phyloP scores from a whole-genome alignment of 768 basidiomycete species.

The Calocybe gangraenosa region DNA sequence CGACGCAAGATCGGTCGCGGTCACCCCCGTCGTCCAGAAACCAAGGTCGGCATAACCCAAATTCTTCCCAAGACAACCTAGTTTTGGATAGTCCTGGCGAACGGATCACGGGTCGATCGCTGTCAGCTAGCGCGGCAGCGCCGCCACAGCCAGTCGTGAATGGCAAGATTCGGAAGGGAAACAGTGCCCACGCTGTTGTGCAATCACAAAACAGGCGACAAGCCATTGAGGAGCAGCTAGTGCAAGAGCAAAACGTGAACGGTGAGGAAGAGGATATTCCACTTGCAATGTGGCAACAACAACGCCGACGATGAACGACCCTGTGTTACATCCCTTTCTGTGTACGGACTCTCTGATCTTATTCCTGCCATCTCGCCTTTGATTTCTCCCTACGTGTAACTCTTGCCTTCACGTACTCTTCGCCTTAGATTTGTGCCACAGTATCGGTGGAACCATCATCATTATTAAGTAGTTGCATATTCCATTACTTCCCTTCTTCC shows the following conservation, averaged over 20 bases:
- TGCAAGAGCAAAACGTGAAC: slow-evolving; percentile 21
- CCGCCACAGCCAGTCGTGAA: slow-evolving; percentile 36
- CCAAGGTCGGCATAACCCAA: slow-evolving; percentile 25
- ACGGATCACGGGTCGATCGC: slow-evolving; percentile 57
- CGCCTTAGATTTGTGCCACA: slow-evolving; percentile 18
- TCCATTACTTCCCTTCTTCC: slow-evolving; percentile 3
- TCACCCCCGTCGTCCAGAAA: slow-evolving; percentile 43
- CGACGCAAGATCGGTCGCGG: slow-evolving; percentile 36
- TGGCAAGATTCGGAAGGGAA: slow-evolving; percentile 59
- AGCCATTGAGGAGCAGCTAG: slow-evolving; percentile 30
- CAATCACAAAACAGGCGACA: slow-evolving; percentile 33
- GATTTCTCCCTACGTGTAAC: slow-evolving; percentile 7
- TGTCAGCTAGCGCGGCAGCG: slow-evolving; percentile 57
- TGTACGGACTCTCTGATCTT: slow-evolving; percentile 7
- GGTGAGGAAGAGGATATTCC: slow-evolving; percentile 79
- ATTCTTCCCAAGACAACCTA: slow-evolving; percentile 32
- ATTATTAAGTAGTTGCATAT: slow-evolving; percentile 4
- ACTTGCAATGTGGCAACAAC: slow-evolving; percentile 76
- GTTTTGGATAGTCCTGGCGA: slow-evolving; percentile 18
- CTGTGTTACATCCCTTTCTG: slow-evolving; percentile 6
- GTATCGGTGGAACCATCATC: slow-evolving; percentile 18
- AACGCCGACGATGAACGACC: slow-evolving; percentile 48
- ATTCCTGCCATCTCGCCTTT: slow-evolving; percentile 8
- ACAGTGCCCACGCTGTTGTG: slow-evolving; percentile 58
- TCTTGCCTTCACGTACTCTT: slow-evolving; percentile 9